phyloP scores from a whole-genome alignment of 2,329 filamentous ascomycete genomes.

The Colletotrichum eleusines region DNA sequence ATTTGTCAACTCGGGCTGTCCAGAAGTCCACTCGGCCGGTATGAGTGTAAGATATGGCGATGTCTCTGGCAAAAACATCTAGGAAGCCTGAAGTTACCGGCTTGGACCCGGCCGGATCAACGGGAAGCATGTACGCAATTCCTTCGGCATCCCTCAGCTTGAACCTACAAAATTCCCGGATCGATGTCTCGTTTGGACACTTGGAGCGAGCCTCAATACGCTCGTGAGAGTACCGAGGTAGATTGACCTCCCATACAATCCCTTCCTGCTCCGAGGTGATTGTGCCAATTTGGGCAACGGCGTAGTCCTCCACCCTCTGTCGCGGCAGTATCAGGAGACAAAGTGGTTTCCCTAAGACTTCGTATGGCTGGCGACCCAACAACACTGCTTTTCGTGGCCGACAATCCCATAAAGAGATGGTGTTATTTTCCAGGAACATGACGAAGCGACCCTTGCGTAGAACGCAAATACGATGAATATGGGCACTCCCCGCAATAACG shows the following conservation, averaged over 20 bases:
- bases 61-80: conserved; percentile 87
- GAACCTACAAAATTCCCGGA: conserved; percentile 79
- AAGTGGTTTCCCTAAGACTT: conserved; percentile 76
- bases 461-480: conserved; percentile 85
- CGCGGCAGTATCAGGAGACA: conserved; percentile 82
- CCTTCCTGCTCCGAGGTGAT: conserved; percentile 83
- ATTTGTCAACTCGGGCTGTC: conserved; percentile 79
- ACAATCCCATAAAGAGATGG: conserved; percentile 85
- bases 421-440: conserved; percentile 80
- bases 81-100: conserved; percentile 81
- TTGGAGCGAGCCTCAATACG: conserved; percentile 48
- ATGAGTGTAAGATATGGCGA: conserved; percentile 86
- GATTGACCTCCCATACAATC: conserved; percentile 81
- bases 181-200: conserved; percentile 52
- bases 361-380: conserved; percentile 70
- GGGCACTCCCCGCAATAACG: conserved; percentile 73
- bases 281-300: conserved; percentile 80
- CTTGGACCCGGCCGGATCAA: conserved; percentile 85
- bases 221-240: conserved; percentile 62
- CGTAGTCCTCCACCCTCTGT: conserved; percentile 66
- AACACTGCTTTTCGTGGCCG: conserved; percentile 68
- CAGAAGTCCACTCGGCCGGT: conserved; percentile 83
- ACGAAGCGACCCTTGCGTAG: conserved; percentile 83
- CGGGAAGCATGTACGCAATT: conserved; percentile 78
- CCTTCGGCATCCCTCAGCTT: conserved; percentile 71